Evolutionary conservation across 208 protist species (phyloP), one percentile per base, ranked within the genome.

Genomic region (Sergeia podlipaevii): DNA sequence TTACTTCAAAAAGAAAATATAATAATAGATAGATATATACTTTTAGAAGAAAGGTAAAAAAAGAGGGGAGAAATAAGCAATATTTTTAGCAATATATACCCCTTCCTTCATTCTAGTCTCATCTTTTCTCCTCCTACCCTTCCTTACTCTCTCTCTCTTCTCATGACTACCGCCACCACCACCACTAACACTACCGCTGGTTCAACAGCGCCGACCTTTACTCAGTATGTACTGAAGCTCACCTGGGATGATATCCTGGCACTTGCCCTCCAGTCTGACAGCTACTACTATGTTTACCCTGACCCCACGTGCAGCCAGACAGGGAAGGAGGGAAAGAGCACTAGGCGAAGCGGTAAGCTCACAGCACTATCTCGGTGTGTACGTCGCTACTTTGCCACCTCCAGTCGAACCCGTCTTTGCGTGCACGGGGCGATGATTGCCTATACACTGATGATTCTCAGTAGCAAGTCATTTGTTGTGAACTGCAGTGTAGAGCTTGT

Each of bases 321-420:
- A 34, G 7, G 21, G 18, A 32, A 1, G 21, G 21, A 28, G 44
- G 33, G 20, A 13, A 23, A 28, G 44, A 32, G 21, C 15, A 49
- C n/a, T n/a, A n/a, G n/a, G 44, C 7, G 44, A 20, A 5, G 7
- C 49, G 6, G 7, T 37, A 4, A 26, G 17, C 29, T 43, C 10
- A 5, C 11, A 10, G 4, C 29, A 26, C 6, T 47, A 34, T n/a
- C 33, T 33, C 49, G 42, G 18, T 24, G 34, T n/a, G 28, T 58
- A 15, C 39, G 57, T 18, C 34, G 43, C 11, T 70, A 70, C 27
- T 17, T 61, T 17, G 7, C 37, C 11, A 30, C 20, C 29, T 75
- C 69, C 30, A 75, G 62, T 62, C 53, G 52, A 20, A 57, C 52
- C 1, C 50, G 69, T 4, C 61, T 70, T 2, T 42, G 34, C 17